These are phyloP conservation scores for Botrytis medusae DNA, from an alignment of 2,329 filamentous ascomycete genomes.

Conservation along the genomic window DNA sequence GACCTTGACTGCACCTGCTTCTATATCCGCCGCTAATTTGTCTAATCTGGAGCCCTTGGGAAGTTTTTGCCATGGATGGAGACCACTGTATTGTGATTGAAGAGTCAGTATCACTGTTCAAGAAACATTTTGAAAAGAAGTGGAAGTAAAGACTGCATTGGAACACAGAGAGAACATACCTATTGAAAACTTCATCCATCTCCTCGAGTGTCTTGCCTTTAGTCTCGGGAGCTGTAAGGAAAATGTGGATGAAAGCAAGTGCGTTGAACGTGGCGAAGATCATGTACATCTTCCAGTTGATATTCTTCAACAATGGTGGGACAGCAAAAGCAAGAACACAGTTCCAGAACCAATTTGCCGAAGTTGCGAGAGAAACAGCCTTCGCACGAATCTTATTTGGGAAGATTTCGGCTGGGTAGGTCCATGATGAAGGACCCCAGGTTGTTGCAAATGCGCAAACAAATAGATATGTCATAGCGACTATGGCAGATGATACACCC, in stretches of 20 bases:
- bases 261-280: slow-evolving; percentile 74
- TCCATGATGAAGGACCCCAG: slow-evolving; percentile 51
- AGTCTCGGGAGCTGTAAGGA: slow-evolving; percentile 66
- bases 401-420: slow-evolving; percentile 67
- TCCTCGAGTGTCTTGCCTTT: slow-evolving; percentile 75
- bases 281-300: slow-evolving; percentile 57
- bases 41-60: slow-evolving; percentile 48
- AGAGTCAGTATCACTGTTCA: background rate
- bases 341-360: slow-evolving; percentile 75
- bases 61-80: slow-evolving; percentile 57
- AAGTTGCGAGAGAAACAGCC: slow-evolving; percentile 70
- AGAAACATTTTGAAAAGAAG: background rate
- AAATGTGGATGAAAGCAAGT: slow-evolving; percentile 57
- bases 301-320: slow-evolving; percentile 51
- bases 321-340: slow-evolving; percentile 60
- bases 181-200: slow-evolving; percentile 70
- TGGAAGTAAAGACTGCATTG: background rate
- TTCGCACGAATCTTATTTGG: slow-evolving; percentile 70
- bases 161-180: background rate
- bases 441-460: slow-evolving; percentile 67
- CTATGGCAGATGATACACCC: slow-evolving; percentile 39
- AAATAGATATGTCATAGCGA: slow-evolving; percentile 61
- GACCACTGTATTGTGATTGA: slow-evolving; percentile 41
- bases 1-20: slow-evolving; percentile 40
- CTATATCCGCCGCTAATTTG: slow-evolving; percentile 49